phyloP scores from a whole-genome alignment of 1,139 yeast species.

The Kodamaea arcana region DNA sequence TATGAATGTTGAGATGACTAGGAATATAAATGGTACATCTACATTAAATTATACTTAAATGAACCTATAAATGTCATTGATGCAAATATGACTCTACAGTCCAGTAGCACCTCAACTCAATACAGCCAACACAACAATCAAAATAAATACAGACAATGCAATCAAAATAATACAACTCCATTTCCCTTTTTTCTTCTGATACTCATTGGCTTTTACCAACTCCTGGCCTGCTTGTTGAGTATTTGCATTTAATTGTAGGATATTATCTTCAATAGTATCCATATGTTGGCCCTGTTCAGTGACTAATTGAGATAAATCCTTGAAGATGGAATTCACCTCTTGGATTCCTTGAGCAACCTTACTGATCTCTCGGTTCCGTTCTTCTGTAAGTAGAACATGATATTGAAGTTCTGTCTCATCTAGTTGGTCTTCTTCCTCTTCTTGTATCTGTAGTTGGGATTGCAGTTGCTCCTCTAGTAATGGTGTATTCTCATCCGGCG shows the following conservation, averaged over 20 bases:
- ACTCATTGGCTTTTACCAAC: conserved; percentile 66
- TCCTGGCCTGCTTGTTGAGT: conserved; percentile 70
- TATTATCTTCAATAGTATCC: conserved; percentile 78
- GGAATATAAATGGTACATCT: too few species aligned
- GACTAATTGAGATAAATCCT: conserved; percentile 73
- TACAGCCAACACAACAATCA: conserved; percentile 37
- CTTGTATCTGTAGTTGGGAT: conserved; percentile 30
- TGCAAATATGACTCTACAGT: too few species aligned
- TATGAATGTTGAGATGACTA: too few species aligned
- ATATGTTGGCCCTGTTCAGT: conserved; percentile 81
- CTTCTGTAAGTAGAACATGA: conserved; percentile 64
- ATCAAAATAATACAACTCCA: conserved; percentile 69
- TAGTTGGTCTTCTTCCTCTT: conserved; percentile 36
- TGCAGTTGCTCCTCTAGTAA: conserved; percentile 20
- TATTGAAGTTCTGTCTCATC: conserved; percentile 67
- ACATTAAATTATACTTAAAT: too few species aligned
- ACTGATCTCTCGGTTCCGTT: conserved; percentile 67
- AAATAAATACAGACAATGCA: conserved; percentile 35
- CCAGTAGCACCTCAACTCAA: conserved; percentile 33
- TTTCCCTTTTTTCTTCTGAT: conserved; percentile 64
- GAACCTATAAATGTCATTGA: too few species aligned
- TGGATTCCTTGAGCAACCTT: conserved; percentile 73
- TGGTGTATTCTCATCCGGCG: conserved; percentile 25
- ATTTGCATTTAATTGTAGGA: conserved; percentile 60
- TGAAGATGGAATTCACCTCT: conserved; percentile 81